These are phyloP conservation scores for Chaetomium tenue DNA, from an alignment of 495 filamentous ascomycete species.

Conservation along the genomic window DNA sequence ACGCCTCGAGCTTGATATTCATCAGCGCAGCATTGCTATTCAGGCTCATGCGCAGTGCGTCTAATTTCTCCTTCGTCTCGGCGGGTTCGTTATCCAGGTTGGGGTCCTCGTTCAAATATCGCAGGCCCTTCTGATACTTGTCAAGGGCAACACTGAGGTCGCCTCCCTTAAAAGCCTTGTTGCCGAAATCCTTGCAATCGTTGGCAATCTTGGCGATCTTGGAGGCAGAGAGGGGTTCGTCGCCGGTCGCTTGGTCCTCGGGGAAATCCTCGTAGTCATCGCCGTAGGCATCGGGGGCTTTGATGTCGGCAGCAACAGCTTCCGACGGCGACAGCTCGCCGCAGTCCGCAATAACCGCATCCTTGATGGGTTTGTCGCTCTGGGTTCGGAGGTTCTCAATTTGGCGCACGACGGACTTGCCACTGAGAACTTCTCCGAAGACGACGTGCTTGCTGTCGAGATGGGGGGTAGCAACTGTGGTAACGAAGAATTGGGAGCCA, in stretches of 20 bases:
- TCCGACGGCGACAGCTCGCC: constrained; percentile 76
- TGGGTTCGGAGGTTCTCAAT: constrained; percentile 84
- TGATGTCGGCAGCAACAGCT: constrained; percentile 59
- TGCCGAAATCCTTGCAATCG: constrained; percentile 90
- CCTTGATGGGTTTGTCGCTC: constrained; percentile 73
- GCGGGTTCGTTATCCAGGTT: constrained; percentile 65
- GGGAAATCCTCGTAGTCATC: constrained; percentile 97
- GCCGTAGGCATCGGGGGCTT: constrained; percentile 72
- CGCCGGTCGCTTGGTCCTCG: constrained; percentile 64
- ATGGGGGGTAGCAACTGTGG: constrained; percentile 88
- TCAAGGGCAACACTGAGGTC: constrained; percentile 70
- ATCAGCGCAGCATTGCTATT: constrained; percentile 50
- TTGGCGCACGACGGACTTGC: constrained; percentile 86
- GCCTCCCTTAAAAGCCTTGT: constrained; percentile 81
- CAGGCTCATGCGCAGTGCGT: constrained; percentile 54
- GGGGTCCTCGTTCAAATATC: constrained; percentile 89
- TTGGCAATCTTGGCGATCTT: constrained; percentile 74
- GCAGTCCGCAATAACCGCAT: constrained; percentile 77
- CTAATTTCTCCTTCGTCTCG: constrained; percentile 64
- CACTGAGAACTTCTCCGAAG: constrained; percentile 90
- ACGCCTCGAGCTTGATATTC: constrained; percentile 74
- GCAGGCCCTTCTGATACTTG: constrained; percentile 97
- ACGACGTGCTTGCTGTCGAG: constrained; percentile 97
- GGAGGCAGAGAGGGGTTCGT: constrained; percentile 53
- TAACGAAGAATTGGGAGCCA: constrained; percentile 97